Percentiles rank a stretch among this genome's conserved stretches.
Conservation (phyloP, 2,329 filamentous ascomycete genomes). For the Teratosphaeria epicoccoides region DNA sequence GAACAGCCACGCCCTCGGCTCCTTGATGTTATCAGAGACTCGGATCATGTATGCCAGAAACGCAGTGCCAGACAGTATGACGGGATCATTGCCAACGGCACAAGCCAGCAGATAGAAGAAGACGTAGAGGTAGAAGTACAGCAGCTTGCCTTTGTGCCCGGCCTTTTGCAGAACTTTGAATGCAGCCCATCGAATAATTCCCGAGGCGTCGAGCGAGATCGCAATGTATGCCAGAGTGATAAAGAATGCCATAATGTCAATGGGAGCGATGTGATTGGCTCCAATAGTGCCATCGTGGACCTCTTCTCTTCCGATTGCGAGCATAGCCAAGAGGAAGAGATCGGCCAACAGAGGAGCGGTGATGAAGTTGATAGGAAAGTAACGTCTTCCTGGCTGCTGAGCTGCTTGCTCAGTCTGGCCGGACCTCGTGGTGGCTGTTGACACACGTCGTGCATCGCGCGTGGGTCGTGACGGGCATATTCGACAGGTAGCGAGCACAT, state of each 20-base stretch:
- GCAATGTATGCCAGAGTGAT: slow-evolving; percentile 61
- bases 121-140: slow-evolving; percentile 63
- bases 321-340: slow-evolving; percentile 59
- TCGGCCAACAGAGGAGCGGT: slow-evolving; percentile 62
- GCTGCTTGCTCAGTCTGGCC: slow-evolving; percentile 13
- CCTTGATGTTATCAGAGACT: slow-evolving; percentile 60
- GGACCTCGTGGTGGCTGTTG: not conserved
- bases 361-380: slow-evolving; percentile 58
- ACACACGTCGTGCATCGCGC: not conserved
- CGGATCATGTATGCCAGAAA: slow-evolving; percentile 70
- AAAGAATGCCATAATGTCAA: slow-evolving; percentile 68
- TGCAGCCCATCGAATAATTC: slow-evolving; percentile 58
- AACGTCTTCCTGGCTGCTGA: slow-evolving; percentile 28
- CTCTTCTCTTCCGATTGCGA: slow-evolving; percentile 55
- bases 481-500: slow-evolving; percentile 37
- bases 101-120: slow-evolving; percentile 60
- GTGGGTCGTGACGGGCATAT: slow-evolving; percentile 40
- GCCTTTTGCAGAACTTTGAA: slow-evolving; percentile 60
- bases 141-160: slow-evolving; percentile 53
- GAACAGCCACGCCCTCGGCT: slow-evolving; percentile 63
- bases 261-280: slow-evolving; percentile 53
- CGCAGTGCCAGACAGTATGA: slow-evolving; percentile 62
- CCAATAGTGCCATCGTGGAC: slow-evolving; percentile 60
- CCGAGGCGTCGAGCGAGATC: slow-evolving; percentile 66
- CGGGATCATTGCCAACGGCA: slow-evolving; percentile 65